These are phyloP conservation scores for Vigna unguiculata DNA, from an alignment of 306 rosid species.

Conservation along the genomic window DNA sequence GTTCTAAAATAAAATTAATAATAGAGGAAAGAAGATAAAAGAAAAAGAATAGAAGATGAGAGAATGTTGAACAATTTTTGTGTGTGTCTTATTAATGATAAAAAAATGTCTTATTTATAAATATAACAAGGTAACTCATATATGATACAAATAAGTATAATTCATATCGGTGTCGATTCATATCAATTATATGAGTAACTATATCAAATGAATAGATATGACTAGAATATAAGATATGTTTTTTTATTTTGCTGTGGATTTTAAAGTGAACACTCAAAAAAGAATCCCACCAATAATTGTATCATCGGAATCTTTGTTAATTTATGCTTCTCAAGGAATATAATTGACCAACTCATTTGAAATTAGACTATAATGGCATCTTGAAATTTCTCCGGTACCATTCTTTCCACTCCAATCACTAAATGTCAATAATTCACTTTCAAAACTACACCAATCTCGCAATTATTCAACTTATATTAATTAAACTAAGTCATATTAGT, in stretches of 20 bases:
- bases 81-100: too few relatives aligned
- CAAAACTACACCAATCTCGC: neutral
- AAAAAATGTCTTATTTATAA: too few relatives aligned
- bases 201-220: too few relatives aligned
- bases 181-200: too few relatives aligned
- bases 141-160: too few relatives aligned
- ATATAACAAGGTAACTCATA: too few relatives aligned
- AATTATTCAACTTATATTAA: neutral
- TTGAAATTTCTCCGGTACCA: neutral
- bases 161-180: too few relatives aligned
- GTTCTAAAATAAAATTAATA: too few relatives aligned
- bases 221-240: too few relatives aligned
- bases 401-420: neutral
- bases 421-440: neutral
- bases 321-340: neutral
- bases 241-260: neutral
- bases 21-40: too few relatives aligned
- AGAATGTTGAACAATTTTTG: too few relatives aligned
- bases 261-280: neutral
- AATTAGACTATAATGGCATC: neutral
- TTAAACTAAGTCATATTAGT: neutral
- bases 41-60: too few relatives aligned
- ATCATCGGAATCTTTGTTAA: neutral
- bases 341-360: neutral
- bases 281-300: neutral